These are phyloP conservation scores for Kickxella alabastrina DNA, from an alignment of 192 early-diverging fungal genomes.

Conservation along the genomic window DNA sequence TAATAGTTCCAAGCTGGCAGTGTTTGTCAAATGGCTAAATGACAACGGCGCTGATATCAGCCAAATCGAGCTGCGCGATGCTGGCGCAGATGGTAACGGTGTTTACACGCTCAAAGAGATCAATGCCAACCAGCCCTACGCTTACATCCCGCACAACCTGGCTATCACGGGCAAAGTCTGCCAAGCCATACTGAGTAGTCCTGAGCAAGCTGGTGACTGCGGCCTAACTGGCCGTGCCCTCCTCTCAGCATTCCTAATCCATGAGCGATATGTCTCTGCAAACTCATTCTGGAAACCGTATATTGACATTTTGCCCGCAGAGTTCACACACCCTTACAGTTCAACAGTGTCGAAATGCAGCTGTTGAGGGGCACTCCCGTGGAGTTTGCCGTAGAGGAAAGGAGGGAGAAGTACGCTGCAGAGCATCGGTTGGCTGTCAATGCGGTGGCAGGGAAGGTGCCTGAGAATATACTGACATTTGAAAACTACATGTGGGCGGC, in stretches of 20 bases:
- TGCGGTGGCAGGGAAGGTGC: conserved; percentile 7
- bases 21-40: conserved; percentile 41
- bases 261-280: conserved; percentile 33
- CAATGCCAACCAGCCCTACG: conserved; percentile 42
- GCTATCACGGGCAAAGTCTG: conserved; percentile 52
- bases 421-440: conserved; percentile 36
- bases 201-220: conserved; percentile 4
- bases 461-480: conserved; percentile 30
- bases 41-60: conserved; percentile 39
- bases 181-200: conserved; percentile 13
- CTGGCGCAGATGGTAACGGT: conserved; percentile 39
- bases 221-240: conserved; percentile 37
- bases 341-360: conserved; percentile 45
- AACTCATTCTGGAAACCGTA: conserved; percentile 61
- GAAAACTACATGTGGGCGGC: conserved; percentile 61
- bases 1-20: conserved; percentile 6
- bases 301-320: conserved; percentile 54
- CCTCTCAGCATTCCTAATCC: conserved; percentile 53
- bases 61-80: conserved; percentile 31
- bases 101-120: conserved; percentile 50
- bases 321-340: conserved; percentile 58
- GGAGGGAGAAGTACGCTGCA: conserved; percentile 13
- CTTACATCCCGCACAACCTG: conserved; percentile 53
- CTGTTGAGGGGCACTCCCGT: conserved; percentile 56
- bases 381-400: conserved; percentile 44